phyloP scores from a whole-genome alignment of 768 basidiomycete genomes.

The Leccinum disarticulatum region DNA sequence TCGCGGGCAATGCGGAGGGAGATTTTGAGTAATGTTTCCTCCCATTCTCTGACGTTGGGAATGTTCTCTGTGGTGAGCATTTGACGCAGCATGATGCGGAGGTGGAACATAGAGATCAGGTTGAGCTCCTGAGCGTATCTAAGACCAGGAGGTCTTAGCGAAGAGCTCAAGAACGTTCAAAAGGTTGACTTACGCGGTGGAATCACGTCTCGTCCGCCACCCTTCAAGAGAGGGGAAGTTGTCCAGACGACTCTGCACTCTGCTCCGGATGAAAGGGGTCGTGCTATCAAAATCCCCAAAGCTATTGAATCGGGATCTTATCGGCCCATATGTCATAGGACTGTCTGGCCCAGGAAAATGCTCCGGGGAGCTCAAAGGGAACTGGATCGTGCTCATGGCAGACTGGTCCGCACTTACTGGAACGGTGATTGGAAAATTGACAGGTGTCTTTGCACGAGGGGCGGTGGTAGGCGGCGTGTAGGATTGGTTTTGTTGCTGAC shows the following conservation, averaged over 20 bases:
- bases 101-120: constrained; percentile 81
- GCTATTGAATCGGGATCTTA: constrained; percentile 67
- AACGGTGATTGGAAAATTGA: constrained; percentile 56
- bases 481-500: constrained; percentile 36
- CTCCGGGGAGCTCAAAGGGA: constrained; percentile 81
- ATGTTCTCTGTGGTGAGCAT: constrained; percentile 82
- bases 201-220: constrained; percentile 87
- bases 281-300: constrained; percentile 70
- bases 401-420: constrained; percentile 50
- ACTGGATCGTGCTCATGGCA: constrained; percentile 72
- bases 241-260: constrained; percentile 78
- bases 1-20: constrained; percentile 85
- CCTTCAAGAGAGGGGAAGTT: constrained; percentile 56
- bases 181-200: constrained; percentile 70
- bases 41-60: constrained; percentile 85
- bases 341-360: constrained; percentile 49
- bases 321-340: constrained; percentile 47
- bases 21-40: constrained; percentile 75
- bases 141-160: constrained; percentile 1
- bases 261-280: constrained; percentile 82
- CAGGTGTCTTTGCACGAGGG: constrained; percentile 48
- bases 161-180: constrained; percentile 1
- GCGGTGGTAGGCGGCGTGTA: constrained; percentile 31
- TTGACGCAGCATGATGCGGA: constrained; percentile 89
- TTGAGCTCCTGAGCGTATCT: constrained; percentile 87